These are phyloP conservation scores for Trametes cinnabarina DNA, from an alignment of 768 basidiomycete species.

Conservation along the genomic window DNA sequence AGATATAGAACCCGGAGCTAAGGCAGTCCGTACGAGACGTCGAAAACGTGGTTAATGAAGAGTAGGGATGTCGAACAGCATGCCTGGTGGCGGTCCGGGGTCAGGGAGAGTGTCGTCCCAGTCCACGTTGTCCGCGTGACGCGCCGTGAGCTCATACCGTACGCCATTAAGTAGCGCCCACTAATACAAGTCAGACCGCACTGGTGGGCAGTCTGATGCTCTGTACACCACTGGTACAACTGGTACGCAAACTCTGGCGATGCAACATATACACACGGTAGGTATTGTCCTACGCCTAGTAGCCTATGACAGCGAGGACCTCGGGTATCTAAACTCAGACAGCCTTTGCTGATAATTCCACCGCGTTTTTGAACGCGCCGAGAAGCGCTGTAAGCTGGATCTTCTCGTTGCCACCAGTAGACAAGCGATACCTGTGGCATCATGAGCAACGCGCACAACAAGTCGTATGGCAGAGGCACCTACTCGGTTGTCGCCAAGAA, in stretches of 20 bases:
- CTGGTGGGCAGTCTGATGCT: no score
- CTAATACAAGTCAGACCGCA: not conserved
- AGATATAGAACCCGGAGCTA: no score
- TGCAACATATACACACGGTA: no score
- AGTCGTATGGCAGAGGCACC: conserved; percentile 31
- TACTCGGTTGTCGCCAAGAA: conserved; percentile 95
- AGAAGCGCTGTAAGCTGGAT: conserved; percentile 90
- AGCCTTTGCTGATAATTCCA: conserved; percentile 64
- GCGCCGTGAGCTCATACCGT: conserved; percentile 6
- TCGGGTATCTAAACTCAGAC: not conserved
- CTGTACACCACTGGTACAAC: no score
- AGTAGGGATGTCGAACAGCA: not conserved
- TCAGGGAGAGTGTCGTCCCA: not conserved
- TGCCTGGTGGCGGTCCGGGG: not conserved
- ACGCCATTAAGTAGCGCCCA: no score
- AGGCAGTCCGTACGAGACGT: no score
- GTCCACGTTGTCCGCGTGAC: conserved; percentile 7
- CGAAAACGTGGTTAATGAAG: not conserved
- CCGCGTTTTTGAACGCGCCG: conserved; percentile 90
- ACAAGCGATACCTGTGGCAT: conserved; percentile 72
- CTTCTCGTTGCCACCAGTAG: conserved; percentile 91
- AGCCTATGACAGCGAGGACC: no score
- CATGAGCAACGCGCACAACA: not conserved
- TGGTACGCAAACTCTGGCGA: no score
- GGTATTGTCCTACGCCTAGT: no score